Evolutionary conservation across 306 rosid species (phyloP), one percentile per base, ranked within the genome.

Genomic region (Cicer judaicum): DNA sequence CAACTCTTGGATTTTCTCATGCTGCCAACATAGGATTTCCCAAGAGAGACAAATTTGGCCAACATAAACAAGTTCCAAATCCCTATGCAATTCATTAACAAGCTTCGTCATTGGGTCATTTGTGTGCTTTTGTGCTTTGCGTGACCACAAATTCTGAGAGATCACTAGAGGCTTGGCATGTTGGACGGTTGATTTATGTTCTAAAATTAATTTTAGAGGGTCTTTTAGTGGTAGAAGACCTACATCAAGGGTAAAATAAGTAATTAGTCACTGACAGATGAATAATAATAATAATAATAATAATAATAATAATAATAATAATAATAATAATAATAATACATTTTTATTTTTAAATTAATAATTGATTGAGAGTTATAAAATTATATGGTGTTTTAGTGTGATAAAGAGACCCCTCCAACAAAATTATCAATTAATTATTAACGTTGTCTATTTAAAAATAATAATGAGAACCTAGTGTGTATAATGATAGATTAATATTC

Each of bases 11-110:
- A 89, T 88, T 82, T 95, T 90, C 49, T 56, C 85, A 67, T 87
- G 90, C n/a, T 87, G 96, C 99, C 99, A 95, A 57, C 87, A 89
- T 8, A 95, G 85, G 56, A 95, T 85, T 64, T 95, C 99, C 99
- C 99, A 95, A 1, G 98, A 90, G 60, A 95, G 99, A 72, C 99
- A 95, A 85, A 86, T 60, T 48, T 95, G 97, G 1, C 97, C 99
- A 10, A 95, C 96, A 77, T 95, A 95, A 5, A 92, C 92, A 76
- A 86, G 72, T 82, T 95, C 99, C 72, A 95, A 78, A 54, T 95
- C 96, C 72, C 86, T 77, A n/a, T 87, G 79, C 62, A 92, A 62
- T 75, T 92, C 98, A 76, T 82, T 78, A 14, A 85, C 83, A 73
- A 87, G 70, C 66, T 86, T 88, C 52, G 68, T 41, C 71, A 81